These are phyloP conservation scores for Porphyrellus cyaneotinctus DNA, from an alignment of 768 basidiomycete species.

Conservation along the genomic window DNA sequence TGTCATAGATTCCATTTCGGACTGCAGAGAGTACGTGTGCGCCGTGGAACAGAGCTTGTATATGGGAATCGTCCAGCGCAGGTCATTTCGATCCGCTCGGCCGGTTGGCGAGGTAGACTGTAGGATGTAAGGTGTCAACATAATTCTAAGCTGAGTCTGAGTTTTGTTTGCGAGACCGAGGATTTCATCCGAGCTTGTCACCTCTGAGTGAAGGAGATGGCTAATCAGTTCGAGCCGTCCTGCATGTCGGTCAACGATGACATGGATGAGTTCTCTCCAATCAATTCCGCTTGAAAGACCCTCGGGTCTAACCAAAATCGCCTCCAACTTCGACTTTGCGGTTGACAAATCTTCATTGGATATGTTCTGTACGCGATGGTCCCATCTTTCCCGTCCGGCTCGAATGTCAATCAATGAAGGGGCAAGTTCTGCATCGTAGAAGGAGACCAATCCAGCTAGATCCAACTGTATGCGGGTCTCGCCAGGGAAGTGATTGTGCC, in stretches of 20 bases:
- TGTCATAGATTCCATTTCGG: constrained; percentile 15
- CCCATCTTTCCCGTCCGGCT: constrained; percentile 23
- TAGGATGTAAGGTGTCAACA: constrained; percentile 30
- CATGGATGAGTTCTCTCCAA: constrained; percentile 30
- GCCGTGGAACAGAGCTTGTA: constrained; percentile 29
- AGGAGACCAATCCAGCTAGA: constrained; percentile 32
- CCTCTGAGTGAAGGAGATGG: constrained; percentile 18
- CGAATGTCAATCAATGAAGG: constrained; percentile 31
- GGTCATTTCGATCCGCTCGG: background rate
- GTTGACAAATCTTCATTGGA: constrained; percentile 20
- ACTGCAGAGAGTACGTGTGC: constrained; percentile 18
- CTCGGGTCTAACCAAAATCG: constrained; percentile 8
- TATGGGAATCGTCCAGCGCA: constrained; percentile 30
- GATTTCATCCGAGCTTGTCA: constrained; percentile 1
- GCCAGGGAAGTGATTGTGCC: constrained; percentile 35
- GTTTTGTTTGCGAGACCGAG: constrained; percentile 8
- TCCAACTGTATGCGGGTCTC: constrained; percentile 35
- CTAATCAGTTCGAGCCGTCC: constrained; percentile 28
- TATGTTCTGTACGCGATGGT: constrained; percentile 30
- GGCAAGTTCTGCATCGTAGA: constrained; percentile 33
- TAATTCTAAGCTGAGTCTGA: constrained; percentile 24
- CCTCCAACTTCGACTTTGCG: constrained; percentile 6
- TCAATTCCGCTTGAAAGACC: constrained; percentile 29
- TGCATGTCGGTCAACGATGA: constrained; percentile 30
- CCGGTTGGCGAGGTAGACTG: constrained; percentile 5